Conservation (phyloP, 1,284 basidiomycete genomes). For the Cutaneotrichosporon mucoides region DNA sequence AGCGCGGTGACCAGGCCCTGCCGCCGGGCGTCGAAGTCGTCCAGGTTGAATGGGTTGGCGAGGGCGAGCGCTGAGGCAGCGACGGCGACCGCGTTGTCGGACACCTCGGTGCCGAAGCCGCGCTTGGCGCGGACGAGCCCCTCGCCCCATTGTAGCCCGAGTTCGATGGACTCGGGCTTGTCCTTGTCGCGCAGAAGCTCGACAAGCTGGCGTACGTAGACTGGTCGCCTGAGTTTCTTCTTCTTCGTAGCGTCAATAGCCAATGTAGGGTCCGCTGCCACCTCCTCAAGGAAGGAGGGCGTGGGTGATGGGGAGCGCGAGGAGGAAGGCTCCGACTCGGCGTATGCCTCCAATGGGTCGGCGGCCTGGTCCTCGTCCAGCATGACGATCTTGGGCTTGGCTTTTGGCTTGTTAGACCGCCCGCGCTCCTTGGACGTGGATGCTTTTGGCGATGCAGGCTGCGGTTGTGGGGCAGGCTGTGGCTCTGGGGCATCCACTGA, state of each 20-base stretch:
- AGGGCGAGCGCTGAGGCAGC: conserved; percentile 68
- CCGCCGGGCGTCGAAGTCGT: conserved; percentile 68
- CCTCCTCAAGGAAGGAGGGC: conserved; percentile 69
- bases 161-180: conserved; percentile 69
- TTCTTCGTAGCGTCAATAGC: conserved; percentile 45
- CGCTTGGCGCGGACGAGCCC: conserved; percentile 74
- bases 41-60: conserved; percentile 77
- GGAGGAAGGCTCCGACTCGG: conserved; percentile 57
- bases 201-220: conserved; percentile 76
- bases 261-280: conserved; percentile 78
- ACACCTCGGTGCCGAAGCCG: conserved; percentile 66
- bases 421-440: too few relatives aligned
- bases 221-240: conserved; percentile 66
- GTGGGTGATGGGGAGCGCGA: conserved; percentile 76
- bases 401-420: conserved; percentile 6
- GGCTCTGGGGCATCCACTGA: background rate
- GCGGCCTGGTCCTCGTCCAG: conserved; percentile 55
- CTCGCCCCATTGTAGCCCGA: conserved; percentile 72
- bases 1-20: conserved; percentile 74
- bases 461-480: background rate
- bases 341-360: conserved; percentile 76
- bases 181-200: conserved; percentile 65
- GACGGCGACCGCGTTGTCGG: conserved; percentile 83
- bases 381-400: conserved; percentile 33
- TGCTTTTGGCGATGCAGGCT: background rate